Base-by-base conservation (phyloP, 75 land plant genomes). In the Ceratopteris richardii region DNA sequence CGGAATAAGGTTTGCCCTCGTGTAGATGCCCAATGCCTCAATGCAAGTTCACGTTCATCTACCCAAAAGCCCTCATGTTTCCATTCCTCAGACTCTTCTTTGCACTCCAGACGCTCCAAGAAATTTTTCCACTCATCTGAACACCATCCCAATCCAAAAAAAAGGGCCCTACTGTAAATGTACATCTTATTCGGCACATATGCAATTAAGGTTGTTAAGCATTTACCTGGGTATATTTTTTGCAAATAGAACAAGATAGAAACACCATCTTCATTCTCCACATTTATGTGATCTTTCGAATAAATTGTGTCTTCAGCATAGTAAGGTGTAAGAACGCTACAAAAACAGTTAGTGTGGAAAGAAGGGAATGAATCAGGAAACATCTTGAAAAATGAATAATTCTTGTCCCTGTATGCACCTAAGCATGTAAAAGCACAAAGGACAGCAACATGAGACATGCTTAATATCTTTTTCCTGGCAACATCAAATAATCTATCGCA, bases 101-200 rank as follows among this genome's bases (percentile, higher is more conserved):
- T 71, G 65, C 80, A 71, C 24, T 64, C 62, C 13, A 89, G 20
- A 0, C 99, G 72, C 80, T 95, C 96, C 83, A 81, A 63, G 64
- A 95, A 95, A 44, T 95, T 95, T 46, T 73, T 77, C 99, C 99
- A 95, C 64, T 95, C 99, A 74, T 95, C 99, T 90, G 57, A 31
- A 24, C 25, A 51, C 46, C 43, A 36, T 24, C 16, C 33, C 47
- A 23, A 33, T 18, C 39, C 6, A 37, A 7, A 20, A 17, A 33
- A 3, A 33, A 33, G 37, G 9, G 37, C 3, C 7, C 37, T 9
- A 4, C 37, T 33, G 37, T 33, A 33, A 33, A 33, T 33, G 9
- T 4, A 33, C 37, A 4, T 3, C 3, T 33, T 33, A 33, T 9
- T 33, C 37, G 3, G 3, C 7, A 33, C 37, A 33, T 4, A 33